Base-by-base conservation (phyloP, 2,329 filamentous ascomycete species). In the Clonostachys solani region DNA sequence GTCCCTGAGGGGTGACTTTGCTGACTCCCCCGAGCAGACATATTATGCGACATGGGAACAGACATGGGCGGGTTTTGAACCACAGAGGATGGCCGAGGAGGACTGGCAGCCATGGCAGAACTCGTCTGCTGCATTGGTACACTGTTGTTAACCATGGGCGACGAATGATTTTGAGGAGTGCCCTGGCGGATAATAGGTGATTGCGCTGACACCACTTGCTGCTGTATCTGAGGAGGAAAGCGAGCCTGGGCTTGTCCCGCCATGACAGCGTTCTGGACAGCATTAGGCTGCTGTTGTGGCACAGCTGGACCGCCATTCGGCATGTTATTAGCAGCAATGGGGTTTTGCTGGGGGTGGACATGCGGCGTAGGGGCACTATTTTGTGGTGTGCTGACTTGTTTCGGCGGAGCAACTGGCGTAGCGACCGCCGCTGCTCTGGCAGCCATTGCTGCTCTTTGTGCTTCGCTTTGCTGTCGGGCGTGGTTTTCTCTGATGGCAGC, bases 61-160 rank as follows among this genome's bases (percentile, higher is more conserved):
- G 74, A 71, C 73, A 83, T 82, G 1, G 76, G 71, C 3, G 66
- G 76, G 45, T 75, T 79, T 51, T 84, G 83, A 5, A 82, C 80
- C 6, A 83, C 82, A 15, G 85, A 88, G 1, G 83, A 70, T 15
- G 86, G 83, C 41, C 85, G 74, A 16, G 82, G 72, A 23, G 86
- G 86, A 56, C 84, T 89, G 45, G 74, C 81, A 17, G 82, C 83
- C 74, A 87, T 84, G 55, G 77, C 84, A 2, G 85, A 87, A 43
- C 78, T 81, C 29, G 81, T 82, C 35, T 77, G 74, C 51, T 84
- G 80, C 83, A 87, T 86, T 1, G 80, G 68, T 23, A 78, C 77
- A 35, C 76, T 76, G 34, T 43, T 49, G 16, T 40, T 73, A n/a
- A 81, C 75, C 73, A 81, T 83, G 9, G 83, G 83, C 2, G 83